Percentiles rank a stretch among this genome's conserved stretches.
Evolutionary conservation across 306 rosid species (phyloP).

Genomic region (Delonix regia): DNA sequence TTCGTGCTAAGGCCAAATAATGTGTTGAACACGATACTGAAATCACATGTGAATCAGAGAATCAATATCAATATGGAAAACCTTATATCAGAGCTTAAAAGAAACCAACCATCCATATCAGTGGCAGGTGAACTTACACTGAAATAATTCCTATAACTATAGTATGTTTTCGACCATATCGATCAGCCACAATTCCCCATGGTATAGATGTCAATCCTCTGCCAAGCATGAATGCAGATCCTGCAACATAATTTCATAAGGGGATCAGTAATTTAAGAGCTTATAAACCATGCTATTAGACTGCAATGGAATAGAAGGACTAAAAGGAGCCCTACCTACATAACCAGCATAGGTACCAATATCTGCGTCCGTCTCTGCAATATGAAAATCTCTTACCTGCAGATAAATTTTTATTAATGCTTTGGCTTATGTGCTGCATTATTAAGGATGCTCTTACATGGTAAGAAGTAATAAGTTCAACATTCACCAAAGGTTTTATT

Average conservation of each 20-base stretch:
- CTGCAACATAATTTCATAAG: constrained; percentile 43
- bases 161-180: constrained; percentile 85
- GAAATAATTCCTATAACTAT: constrained; percentile 52
- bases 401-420: constrained; percentile 7
- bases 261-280: neutral
- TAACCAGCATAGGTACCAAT: constrained; percentile 82
- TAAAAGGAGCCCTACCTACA: constrained; percentile 55
- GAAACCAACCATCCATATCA: neutral
- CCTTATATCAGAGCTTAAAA: neutral
- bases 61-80: neutral
- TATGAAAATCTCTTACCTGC: constrained; percentile 74
- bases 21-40: constrained; percentile 78
- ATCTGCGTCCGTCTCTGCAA: constrained; percentile 77
- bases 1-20: constrained; percentile 85
- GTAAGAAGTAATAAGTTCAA: neutral
- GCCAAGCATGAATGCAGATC: constrained; percentile 74
- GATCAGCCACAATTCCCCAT: constrained; percentile 89
- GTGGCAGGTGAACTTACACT: constrained; percentile 51
- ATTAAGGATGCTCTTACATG: neutral
- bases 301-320: neutral
- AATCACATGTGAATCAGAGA: constrained; percentile 20
- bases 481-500: constrained; percentile 11
- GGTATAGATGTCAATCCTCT: too few species aligned
- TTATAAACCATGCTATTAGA: neutral
- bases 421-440: neutral